Conservation (phyloP, 2,329 filamentous ascomycete species). For the Colletotrichum sidae region DNA sequence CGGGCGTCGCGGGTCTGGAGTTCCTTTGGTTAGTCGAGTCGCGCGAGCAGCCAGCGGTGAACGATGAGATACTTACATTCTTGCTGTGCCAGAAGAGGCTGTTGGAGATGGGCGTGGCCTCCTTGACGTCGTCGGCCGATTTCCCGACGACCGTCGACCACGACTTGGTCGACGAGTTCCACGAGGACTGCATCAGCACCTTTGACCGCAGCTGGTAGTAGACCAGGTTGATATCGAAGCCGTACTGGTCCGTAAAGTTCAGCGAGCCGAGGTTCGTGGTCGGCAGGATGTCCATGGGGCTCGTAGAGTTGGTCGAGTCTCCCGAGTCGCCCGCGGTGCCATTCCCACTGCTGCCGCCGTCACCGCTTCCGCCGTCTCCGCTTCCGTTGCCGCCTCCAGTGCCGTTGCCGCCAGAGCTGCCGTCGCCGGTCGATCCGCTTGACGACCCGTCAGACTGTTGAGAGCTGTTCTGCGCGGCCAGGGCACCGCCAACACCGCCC, state of each 20-base stretch:
- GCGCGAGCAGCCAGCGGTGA: too few species aligned
- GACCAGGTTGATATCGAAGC: constrained; percentile 27
- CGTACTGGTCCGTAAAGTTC: constrained; percentile 36
- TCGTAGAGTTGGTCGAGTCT: constrained; percentile 16
- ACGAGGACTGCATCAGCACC: constrained; percentile 23
- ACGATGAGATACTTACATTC: neutral
- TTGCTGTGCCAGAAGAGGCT: constrained; percentile 35
- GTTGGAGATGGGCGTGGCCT: constrained; percentile 34
- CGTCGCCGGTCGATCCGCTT: neutral
- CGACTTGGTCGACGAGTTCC: constrained; percentile 27
- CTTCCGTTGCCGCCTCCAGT: neutral
- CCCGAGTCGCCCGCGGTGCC: neutral
- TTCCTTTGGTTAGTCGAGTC: neutral
- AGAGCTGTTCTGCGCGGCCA: constrained; percentile 20
- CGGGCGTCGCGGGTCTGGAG: constrained; percentile 27
- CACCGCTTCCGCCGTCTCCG: neutral
- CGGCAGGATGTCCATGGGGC: constrained; percentile 7
- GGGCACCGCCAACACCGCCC: constrained; percentile 27
- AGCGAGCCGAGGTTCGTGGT: constrained; percentile 26
- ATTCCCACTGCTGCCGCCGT: constrained; percentile 2
- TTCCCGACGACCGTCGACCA: constrained; percentile 26
- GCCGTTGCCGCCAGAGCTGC: neutral
- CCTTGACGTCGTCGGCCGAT: constrained; percentile 19
- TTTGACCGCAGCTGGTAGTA: constrained; percentile 32
- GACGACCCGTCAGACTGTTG: constrained; percentile 14